Base-by-base conservation (phyloP, 2,329 filamentous ascomycete species). In the Diplodia seriata region DNA sequence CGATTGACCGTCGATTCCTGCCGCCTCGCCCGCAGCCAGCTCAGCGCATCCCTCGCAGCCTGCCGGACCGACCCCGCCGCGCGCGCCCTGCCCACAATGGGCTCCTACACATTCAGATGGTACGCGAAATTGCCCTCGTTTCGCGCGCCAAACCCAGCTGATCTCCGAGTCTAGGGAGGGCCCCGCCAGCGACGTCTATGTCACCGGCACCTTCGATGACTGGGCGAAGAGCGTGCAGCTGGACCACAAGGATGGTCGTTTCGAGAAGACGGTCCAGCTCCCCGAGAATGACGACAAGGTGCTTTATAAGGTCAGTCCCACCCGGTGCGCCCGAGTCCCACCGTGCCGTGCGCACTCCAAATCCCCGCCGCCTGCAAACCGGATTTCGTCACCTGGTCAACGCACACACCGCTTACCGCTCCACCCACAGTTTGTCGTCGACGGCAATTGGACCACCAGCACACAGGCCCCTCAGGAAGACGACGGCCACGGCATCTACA, bases 171-270 rank as follows among this genome's bases (percentile, higher is more conserved):
- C 40, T 70, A 97, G 94, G 94, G 88, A 90, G 77, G 90, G 95
- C 79, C 84, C 89, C 74, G 94, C 91, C 77, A 86, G 89, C 73
- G 91, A 96, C 78, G 94, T 98, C 79, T 94, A 91, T 81, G 95
- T 98, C 74, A 98, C 94, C 50, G 95, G 95, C 78, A 94, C 92
- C 71, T 98, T 98, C 78, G 94, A 98, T 82, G 87, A 92, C 82
- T 99, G 95, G 95, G 86, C 87, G 73, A 94, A 95, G 85, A 93
- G 89, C 68, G 87, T 94, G 79, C 87, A 91, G 83, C 86, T 99
- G 68, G 89, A 93, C 57, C 93, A 92, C 82, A 85, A 88, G 50
- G 91, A 86, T 76, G 78, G 79, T 71, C 74, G 85, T 74, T 97
- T 96, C 80, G 85, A 91, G 81, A 97, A 97, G 85, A 87, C 88